Conservation (phyloP, 2,329 filamentous ascomycete genomes). For the Trichoderma afroharzianum region DNA sequence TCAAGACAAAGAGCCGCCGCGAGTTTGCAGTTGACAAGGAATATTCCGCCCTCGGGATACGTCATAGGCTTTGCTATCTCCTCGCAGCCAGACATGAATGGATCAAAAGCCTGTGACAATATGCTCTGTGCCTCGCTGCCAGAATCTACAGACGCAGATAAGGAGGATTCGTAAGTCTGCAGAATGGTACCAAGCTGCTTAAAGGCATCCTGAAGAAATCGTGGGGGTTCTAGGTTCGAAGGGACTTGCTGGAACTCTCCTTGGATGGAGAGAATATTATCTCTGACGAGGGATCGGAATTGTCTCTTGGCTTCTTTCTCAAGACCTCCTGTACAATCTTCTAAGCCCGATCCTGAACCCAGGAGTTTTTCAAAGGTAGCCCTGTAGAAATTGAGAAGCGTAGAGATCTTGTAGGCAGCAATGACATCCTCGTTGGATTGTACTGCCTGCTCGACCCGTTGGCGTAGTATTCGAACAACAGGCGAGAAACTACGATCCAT, state of each 20-base stretch:
- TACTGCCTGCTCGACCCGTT: slow-evolving; percentile 86
- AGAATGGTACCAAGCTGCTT: slow-evolving; percentile 75
- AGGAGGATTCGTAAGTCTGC: slow-evolving; percentile 81
- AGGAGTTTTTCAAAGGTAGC: slow-evolving; percentile 80
- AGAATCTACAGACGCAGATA: slow-evolving; percentile 56
- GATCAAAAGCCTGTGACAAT: slow-evolving; percentile 75
- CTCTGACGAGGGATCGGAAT: slow-evolving; percentile 76
- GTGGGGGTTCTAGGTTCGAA: slow-evolving; percentile 70
- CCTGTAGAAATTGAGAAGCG: slow-evolving; percentile 84
- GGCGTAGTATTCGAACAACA: slow-evolving; percentile 78
- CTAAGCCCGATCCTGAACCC: slow-evolving; percentile 62
- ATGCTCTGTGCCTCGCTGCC: slow-evolving; percentile 72
- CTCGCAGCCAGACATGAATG: slow-evolving; percentile 74
- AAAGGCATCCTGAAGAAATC: slow-evolving; percentile 76
- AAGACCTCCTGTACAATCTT: slow-evolving; percentile 64
- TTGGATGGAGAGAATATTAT: slow-evolving; percentile 73
- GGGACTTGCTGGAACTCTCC: slow-evolving; percentile 67
- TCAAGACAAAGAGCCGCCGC: slow-evolving; percentile 54
- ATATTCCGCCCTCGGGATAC: slow-evolving; percentile 61
- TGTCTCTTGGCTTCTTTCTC: slow-evolving; percentile 76
- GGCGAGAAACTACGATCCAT: slow-evolving; percentile 82
- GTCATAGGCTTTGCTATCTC: slow-evolving; percentile 61
- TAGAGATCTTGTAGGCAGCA: slow-evolving; percentile 83
- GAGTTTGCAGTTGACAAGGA: slow-evolving; percentile 68
- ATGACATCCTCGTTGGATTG: slow-evolving; percentile 90